phyloP scores from a whole-genome alignment of 2,329 filamentous ascomycete species.

The Neurospora crassa region DNA sequence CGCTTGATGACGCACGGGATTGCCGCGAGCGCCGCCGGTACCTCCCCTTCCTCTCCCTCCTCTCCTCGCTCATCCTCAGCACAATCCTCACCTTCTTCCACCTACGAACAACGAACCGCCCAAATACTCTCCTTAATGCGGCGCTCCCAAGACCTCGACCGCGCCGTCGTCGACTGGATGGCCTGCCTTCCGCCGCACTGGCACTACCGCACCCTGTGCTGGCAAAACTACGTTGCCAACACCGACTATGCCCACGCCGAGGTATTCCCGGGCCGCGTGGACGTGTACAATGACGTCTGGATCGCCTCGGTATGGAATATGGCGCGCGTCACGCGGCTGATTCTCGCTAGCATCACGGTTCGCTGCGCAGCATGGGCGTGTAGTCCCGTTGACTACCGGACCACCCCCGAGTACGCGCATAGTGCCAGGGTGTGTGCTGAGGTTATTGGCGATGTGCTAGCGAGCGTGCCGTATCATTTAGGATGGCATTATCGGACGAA shows the following conservation, averaged over 20 bases:
- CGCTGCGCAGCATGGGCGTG: constrained; percentile 53
- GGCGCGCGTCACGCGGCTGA: constrained; percentile 41
- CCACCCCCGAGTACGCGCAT: constrained; percentile 51
- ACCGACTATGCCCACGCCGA: constrained; percentile 44
- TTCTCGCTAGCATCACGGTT: constrained; percentile 45
- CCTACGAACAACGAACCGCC: constrained; percentile 9
- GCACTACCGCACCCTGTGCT: constrained; percentile 42
- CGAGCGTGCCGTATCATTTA: constrained; percentile 51
- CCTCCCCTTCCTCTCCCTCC: constrained; percentile 39
- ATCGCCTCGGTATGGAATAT: constrained; percentile 50
- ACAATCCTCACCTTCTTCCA: constrained; percentile 40
- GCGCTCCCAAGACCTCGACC: constrained; percentile 41
- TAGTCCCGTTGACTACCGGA: constrained; percentile 51
- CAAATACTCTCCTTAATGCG: constrained; percentile 40
- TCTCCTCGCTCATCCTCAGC: constrained; percentile 36
- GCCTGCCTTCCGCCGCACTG: constrained; percentile 39
- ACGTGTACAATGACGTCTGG: constrained; percentile 50
- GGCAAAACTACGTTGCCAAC: constrained; percentile 40
- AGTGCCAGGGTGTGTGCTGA: constrained; percentile 41
- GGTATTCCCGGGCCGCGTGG: constrained; percentile 50
- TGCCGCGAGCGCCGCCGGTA: constrained; percentile 36
- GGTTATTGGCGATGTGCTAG: constrained; percentile 48
- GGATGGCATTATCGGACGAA: constrained; percentile 42
- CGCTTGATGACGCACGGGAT: constrained; percentile 32
- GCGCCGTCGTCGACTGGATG: constrained; percentile 42